Evolutionary conservation across 768 basidiomycete genomes (phyloP), one percentile per base, ranked within the genome.

Genomic region (Mycena olivaceomarginata): DNA sequence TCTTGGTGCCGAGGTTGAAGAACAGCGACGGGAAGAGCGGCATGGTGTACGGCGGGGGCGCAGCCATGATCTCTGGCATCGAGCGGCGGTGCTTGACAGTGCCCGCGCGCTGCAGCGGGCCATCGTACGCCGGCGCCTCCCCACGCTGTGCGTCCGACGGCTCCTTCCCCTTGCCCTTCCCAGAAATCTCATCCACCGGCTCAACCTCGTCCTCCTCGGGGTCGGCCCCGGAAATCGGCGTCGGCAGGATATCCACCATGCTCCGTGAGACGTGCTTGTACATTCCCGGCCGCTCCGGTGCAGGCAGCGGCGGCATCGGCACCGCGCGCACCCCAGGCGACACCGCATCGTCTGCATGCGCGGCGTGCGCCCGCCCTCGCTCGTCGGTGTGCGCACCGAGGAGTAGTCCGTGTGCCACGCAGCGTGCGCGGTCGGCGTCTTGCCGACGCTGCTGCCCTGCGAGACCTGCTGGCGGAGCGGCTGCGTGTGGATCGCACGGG

Each of bases 41-140:
- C 16, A 76, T 22, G 15, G 93, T 93, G 80, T 95, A 95, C 0
- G 95, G 94, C 2, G 95, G 95, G 20, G 95, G 95, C 37, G 88
- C 87, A 5, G 90, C 88, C 64, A 86, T 91, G 82, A 92, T 94
- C 51, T 89, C 93, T 1, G 94, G 95, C 89, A 95, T 91, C 45
- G 95, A 96, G 22, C 92, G 89, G 41, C 90, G 90, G n/a, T 93
- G 88, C 41, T 74, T 79, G 39, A 79, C 12, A 41, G 78, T 79
- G 72, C 75, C 67, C 22, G 37, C 64, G 22, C 75, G 75, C 43
- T 87, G 86, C 31, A 18, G 9, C 87, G 76, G 48, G 79, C 79
- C 62, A 79, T 88, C 88, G 76, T 87, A 86, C 25, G 82, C 80
- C 12, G 85, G 82, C 77, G 86, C 82, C 81, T 83, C 80, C 72